Conservation (phyloP, 2,329 filamentous ascomycete species). For the Teratosphaeria viscida region DNA sequence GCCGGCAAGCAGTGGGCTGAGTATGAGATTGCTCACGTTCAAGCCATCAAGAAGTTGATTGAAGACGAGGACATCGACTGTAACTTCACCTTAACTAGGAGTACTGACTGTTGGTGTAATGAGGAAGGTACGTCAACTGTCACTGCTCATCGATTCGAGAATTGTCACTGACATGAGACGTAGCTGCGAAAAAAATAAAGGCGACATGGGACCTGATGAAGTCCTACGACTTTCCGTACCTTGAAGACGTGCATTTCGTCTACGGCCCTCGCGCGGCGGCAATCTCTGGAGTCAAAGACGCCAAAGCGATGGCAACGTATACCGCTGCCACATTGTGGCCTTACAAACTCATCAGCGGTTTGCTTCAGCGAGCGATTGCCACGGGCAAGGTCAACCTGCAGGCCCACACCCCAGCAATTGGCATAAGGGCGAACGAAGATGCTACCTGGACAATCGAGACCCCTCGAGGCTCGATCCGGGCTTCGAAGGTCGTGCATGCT, state of each 20-base stretch:
- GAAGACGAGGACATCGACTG: slow-evolving; percentile 29
- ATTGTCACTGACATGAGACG: neutral
- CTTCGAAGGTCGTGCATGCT: slow-evolving; percentile 22
- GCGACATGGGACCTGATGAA: slow-evolving; percentile 15
- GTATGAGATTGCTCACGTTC: slow-evolving; percentile 16
- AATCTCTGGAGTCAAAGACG: slow-evolving; percentile 28
- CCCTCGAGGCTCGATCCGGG: slow-evolving; percentile 12
- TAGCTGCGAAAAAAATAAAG: neutral
- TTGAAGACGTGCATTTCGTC: slow-evolving; percentile 22
- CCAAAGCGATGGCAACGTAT: slow-evolving; percentile 14
- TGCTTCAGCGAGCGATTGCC: slow-evolving; percentile 49
- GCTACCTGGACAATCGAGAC: slow-evolving; percentile 9
- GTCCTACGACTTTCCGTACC: slow-evolving; percentile 15
- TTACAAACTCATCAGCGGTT: slow-evolving; percentile 65
- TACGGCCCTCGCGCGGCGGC: slow-evolving; percentile 21
- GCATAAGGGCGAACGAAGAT: neutral
- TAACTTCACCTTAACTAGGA: slow-evolving; percentile 31
- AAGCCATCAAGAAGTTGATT: slow-evolving; percentile 24
- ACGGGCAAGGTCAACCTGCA: slow-evolving; percentile 54
- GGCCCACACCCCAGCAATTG: slow-evolving; percentile 53
- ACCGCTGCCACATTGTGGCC: slow-evolving; percentile 61
- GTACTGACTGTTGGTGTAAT: slow-evolving; percentile 27
- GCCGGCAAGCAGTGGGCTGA: neutral
- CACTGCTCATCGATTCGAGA: neutral
- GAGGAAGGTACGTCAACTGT: slow-evolving; percentile 6